Evolutionary conservation across 2,329 filamentous ascomycete species (phyloP), one percentile per base, ranked within the genome.

Genomic region (Alternaria incomplexa): DNA sequence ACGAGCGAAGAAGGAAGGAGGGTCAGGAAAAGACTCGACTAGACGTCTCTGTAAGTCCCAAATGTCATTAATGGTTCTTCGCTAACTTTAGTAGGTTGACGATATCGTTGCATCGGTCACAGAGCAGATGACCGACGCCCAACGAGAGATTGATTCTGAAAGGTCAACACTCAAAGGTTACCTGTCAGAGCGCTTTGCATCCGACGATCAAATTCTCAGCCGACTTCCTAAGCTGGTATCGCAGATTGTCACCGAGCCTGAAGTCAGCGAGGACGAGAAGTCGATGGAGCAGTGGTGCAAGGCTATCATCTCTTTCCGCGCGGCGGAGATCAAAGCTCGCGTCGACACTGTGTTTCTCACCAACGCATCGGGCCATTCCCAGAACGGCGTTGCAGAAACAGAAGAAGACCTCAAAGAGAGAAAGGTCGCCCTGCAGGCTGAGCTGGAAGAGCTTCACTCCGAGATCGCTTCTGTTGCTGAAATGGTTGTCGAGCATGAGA

Each of bases 381-480:
- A 63, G 5, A 63, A 63, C 5, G 60, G 62, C 4, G 15, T 66
- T 11, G 51, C 56, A 40, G 63, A 48, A 25, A 36, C 72, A 5
- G 71, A 73, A 4, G 81, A 80, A 6, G 85, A 87, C 52, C 82
- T 85, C 10, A 80, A 79, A 13, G 82, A 84, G 4, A 85, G 87
- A 23, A 83, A 86, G 23, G 79, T 79, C 7, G 84, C 84, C 2
- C 74, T 91, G 3, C 86, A 89, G 69, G 85, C 86, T 30, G 90
- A 92, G 71, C 82, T 93, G 1, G 89, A 91, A 67, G 91, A 89
- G 5, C 81, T 93, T 4, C 90, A 91, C 68, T 82, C 88, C 0
- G 91, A 93, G 73, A 89, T 93, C 44, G 81, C 90, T 0, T 87
- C 90, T 0, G 88, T 93, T 2, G 87, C 89, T 7, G 87, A 91